Base-by-base conservation (phyloP, 2,329 filamentous ascomycete genomes). In the Raffaelea arxii region DNA sequence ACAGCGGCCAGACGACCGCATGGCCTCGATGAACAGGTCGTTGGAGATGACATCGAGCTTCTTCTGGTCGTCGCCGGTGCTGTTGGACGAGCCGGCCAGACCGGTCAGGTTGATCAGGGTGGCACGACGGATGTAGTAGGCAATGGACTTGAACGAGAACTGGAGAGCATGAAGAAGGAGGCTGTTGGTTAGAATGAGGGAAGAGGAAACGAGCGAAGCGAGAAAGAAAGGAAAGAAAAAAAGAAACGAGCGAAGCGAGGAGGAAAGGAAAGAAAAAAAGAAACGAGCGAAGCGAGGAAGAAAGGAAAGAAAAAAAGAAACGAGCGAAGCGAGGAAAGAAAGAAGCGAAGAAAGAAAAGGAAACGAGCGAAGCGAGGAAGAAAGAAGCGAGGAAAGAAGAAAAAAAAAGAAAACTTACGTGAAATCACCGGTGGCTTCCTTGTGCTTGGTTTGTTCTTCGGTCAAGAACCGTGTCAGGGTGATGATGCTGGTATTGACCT, bases 1-100 rank as follows among this genome's bases (percentile, higher is more conserved):
- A 63, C 90, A 92, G 66, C 89, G 90, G 58, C 88, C 90, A 24
- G 86, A 95, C 45, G 87, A 91, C 56, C 80, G 80, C 92, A 98
- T 97, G 53, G 90, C 86, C 51, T 87, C 83, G 61, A 98, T 86
- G 72, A 98, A 98, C 58, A 98, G 77, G 64, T 98, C 92, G 65
- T 98, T 97, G 65, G 90, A 91, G 63, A 98, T 97, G 50, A 98
- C 91, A 64, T 98, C 92, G 52, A 98, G 86, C 73, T 98, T 98
- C 80, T 98, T 98, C 67, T 98, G 92, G 65, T 97, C 92, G 66
- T 98, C 92, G 54, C 92, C 92, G 3, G 92, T 97, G 46, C 77
- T 87, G 70, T 98, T 98, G 55, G 89, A 87, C 50, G 91, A 92
- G 49, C 92, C 92, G 52, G 92, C 92, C 42, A 98, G 81, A 51